A percentile compares a stretch with the other conserved stretches of the same genome.
Conservation (phyloP, 192 early-diverging fungal genomes). For the Pecoramyces ruminantium region DNA sequence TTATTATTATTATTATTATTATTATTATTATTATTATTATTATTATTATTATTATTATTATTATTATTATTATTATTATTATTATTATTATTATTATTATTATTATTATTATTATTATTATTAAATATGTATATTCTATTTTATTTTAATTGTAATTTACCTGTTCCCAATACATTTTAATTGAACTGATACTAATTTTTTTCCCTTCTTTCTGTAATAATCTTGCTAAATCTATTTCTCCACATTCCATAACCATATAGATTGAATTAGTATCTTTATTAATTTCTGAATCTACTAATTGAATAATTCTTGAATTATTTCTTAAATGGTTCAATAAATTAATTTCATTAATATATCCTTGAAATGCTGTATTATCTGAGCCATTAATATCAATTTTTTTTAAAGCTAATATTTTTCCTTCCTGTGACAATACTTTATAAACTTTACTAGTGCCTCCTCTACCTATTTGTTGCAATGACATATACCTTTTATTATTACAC, state of each 20-base stretch:
- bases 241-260: conserved; percentile 74
- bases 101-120: too few relatives aligned
- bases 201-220: conserved; percentile 24
- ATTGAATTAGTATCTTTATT: conserved; percentile 35
- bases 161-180: conserved; percentile 76
- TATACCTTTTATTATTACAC: background rate
- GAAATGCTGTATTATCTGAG: conserved; percentile 37
- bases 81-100: too few relatives aligned
- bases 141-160: too few relatives aligned
- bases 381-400: conserved; percentile 64
- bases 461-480: conserved; percentile 34
- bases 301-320: conserved; percentile 56
- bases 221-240: conserved; percentile 69
- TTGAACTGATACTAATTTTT: conserved; percentile 27
- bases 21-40: too few relatives aligned
- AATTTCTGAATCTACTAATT: conserved; percentile 58
- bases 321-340: conserved; percentile 46
- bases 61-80: too few relatives aligned
- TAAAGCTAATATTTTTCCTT: conserved; percentile 50
- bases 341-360: conserved; percentile 71
- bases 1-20: too few relatives aligned
- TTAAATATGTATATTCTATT: too few relatives aligned
- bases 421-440: conserved; percentile 58
- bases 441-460: conserved; percentile 81
- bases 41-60: too few relatives aligned